phyloP scores from a whole-genome alignment of 805 yeast genomes.

The Priceomyces fermenticarens region DNA sequence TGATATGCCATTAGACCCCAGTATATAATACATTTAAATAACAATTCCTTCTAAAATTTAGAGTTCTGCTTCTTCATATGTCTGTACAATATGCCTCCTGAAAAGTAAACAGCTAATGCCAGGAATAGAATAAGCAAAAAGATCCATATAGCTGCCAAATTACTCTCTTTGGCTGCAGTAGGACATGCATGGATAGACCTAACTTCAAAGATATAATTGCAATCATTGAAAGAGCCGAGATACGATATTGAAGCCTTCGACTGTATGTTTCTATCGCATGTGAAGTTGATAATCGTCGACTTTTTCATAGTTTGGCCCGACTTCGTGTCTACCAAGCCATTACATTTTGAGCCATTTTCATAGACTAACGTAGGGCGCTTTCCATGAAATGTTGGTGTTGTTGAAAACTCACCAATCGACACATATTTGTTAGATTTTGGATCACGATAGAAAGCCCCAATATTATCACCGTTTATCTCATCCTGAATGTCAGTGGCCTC shows the following conservation, averaged over 20 bases:
- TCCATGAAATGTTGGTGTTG: constrained; percentile 67
- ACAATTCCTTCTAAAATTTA: not conserved
- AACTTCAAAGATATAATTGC: constrained; percentile 82
- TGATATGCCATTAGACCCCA: too few species aligned
- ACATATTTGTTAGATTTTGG: constrained; percentile 29
- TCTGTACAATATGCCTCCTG: constrained; percentile 37
- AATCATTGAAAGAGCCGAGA: constrained; percentile 70
- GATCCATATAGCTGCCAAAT: constrained; percentile 55
- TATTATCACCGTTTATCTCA: constrained; percentile 33
- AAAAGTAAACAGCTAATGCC: constrained; percentile 34
- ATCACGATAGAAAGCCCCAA: constrained; percentile 46
- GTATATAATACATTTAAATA: not conserved
- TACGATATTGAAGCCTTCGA: constrained; percentile 63
- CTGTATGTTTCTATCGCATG: constrained; percentile 75
- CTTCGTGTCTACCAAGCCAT: constrained; percentile 29
- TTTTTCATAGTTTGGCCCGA: constrained; percentile 50
- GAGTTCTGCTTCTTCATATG: constrained; percentile 12
- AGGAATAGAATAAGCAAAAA: constrained; percentile 32
- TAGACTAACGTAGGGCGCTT: constrained; percentile 69
- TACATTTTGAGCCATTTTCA: constrained; percentile 62
- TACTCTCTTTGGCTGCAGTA: constrained; percentile 62
- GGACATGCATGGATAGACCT: constrained; percentile 86
- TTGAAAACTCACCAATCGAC: constrained; percentile 54
- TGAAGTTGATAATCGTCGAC: constrained; percentile 66
- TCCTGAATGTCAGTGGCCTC: constrained; percentile 34